These are phyloP conservation scores for Thalassia testudinum DNA, from an alignment of 116 monocot species.

Conservation along the genomic window DNA sequence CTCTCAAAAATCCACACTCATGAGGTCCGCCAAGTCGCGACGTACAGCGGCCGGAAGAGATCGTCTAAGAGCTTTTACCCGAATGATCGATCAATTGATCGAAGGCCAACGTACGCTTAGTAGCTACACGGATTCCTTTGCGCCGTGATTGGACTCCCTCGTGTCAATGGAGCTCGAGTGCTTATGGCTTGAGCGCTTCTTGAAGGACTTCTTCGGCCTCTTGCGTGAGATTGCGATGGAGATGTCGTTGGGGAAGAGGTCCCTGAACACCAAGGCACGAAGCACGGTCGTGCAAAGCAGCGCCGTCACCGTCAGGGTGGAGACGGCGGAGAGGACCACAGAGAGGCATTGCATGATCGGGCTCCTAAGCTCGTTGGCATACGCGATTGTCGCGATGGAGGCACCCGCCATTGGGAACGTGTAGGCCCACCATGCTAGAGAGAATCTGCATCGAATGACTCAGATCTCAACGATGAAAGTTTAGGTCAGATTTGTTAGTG, in stretches of 20 bases:
- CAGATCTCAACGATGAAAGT: too few relatives aligned
- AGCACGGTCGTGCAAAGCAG: slow-evolving; percentile 39
- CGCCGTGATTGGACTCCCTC: too few relatives aligned
- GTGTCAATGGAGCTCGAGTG: too few relatives aligned
- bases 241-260: slow-evolving; percentile 64
- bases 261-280: slow-evolving; percentile 49
- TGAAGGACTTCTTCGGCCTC: slow-evolving; percentile 15
- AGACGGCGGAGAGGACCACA: slow-evolving; percentile 32
- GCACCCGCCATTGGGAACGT: slow-evolving; percentile 76
- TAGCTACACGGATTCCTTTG: too few relatives aligned
- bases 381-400: slow-evolving; percentile 50
- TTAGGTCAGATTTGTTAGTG: too few relatives aligned
- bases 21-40: too few relatives aligned
- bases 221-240: slow-evolving; percentile 16
- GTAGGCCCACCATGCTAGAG: slow-evolving; percentile 91
- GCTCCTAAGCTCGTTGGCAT: slow-evolving; percentile 41
- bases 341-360: slow-evolving; percentile 27
- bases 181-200: not conserved
- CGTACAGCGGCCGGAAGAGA: too few relatives aligned
- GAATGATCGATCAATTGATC: too few relatives aligned
- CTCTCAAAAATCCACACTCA: too few relatives aligned
- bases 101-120: too few relatives aligned
- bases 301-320: slow-evolving; percentile 46
- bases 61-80: too few relatives aligned
- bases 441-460: slow-evolving; percentile 50